Percentiles rank a stretch among this genome's conserved stretches.
phyloP scores from a whole-genome alignment of 257 asterid species.

The Schizonepeta tenuifolia region DNA sequence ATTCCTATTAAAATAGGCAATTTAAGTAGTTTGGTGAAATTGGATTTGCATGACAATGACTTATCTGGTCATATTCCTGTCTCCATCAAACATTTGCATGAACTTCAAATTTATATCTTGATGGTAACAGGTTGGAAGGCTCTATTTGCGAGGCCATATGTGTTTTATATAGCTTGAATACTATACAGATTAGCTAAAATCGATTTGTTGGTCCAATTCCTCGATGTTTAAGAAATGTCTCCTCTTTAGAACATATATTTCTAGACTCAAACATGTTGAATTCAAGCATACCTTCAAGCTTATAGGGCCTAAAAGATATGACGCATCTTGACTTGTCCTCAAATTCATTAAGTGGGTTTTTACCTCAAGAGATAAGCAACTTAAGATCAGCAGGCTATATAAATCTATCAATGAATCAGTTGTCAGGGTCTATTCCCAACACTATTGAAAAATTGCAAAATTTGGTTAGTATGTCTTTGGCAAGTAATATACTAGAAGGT shows the following conservation, averaged over 20 bases:
- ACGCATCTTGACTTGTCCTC: neutral
- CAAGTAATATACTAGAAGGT: constrained; percentile 11
- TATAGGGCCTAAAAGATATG: constrained; percentile 27
- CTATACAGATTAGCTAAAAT: neutral
- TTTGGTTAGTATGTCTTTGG: neutral
- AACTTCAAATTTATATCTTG: constrained; percentile 23
- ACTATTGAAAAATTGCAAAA: neutral
- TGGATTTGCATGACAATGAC: constrained; percentile 1
- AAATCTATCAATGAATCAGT: constrained; percentile 20
- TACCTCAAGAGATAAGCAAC: constrained; percentile 27
- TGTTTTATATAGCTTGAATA: neutral
- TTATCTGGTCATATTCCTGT: constrained; percentile 27
- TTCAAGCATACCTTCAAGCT: constrained; percentile 29
- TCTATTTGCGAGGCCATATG: constrained; percentile 16
- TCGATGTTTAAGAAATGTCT: constrained; percentile 30
- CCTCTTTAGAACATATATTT: constrained; percentile 6
- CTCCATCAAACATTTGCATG: neutral
- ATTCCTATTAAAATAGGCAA: neutral
- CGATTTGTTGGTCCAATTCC: constrained; percentile 27
- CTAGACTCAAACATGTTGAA: constrained; percentile 22
- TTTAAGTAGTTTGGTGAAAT: constrained; percentile 5
- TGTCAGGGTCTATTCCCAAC: constrained; percentile 24
- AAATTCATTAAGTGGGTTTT: constrained; percentile 23
- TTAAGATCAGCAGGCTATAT: constrained; percentile 13
- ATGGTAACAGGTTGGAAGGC: neutral